Percentiles rank a stretch among this genome's conserved stretches.
Evolutionary conservation across 495 filamentous ascomycete species (phyloP).

Genomic region (Penicillium paradoxum): DNA sequence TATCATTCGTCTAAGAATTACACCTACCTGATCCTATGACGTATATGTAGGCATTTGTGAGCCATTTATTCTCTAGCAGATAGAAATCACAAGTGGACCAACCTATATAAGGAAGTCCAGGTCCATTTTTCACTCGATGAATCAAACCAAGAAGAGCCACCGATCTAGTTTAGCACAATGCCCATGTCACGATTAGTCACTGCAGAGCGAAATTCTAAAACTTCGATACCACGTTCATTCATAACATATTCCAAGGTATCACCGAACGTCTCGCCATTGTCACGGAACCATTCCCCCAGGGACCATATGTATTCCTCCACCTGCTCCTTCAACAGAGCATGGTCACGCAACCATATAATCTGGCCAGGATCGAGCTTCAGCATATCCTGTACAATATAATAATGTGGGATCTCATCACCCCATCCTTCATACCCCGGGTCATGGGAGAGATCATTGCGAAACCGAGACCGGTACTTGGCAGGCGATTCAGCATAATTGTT

Average conservation of each 20-base stretch:
- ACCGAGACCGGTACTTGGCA: constrained; percentile 28
- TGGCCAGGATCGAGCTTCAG: constrained; percentile 58
- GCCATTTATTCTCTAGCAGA: too few species aligned
- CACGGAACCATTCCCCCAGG: constrained; percentile 57
- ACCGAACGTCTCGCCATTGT: constrained; percentile 58
- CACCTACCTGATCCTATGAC: too few species aligned
- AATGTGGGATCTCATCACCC: constrained; percentile 59
- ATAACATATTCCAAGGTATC: constrained; percentile 46
- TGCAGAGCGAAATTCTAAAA: constrained; percentile 25
- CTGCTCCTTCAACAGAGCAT: constrained; percentile 47
- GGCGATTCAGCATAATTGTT: constrained; percentile 15
- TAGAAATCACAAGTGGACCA: too few species aligned
- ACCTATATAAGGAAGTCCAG: too few species aligned
- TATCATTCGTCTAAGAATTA: too few species aligned
- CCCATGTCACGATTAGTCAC: constrained; percentile 30
- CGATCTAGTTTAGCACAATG: constrained; percentile 16
- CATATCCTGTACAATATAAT: constrained; percentile 63
- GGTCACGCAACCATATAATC: constrained; percentile 51
- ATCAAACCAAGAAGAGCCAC: background rate
- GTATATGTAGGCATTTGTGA: too few species aligned
- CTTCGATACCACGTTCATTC: constrained; percentile 39
- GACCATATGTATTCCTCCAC: constrained; percentile 49
- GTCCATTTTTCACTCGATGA: background rate
- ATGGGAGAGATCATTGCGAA: constrained; percentile 36
- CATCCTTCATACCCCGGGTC: constrained; percentile 46